These are phyloP conservation scores for Myrica gale DNA, from an alignment of 306 rosid genomes.

Conservation along the genomic window DNA sequence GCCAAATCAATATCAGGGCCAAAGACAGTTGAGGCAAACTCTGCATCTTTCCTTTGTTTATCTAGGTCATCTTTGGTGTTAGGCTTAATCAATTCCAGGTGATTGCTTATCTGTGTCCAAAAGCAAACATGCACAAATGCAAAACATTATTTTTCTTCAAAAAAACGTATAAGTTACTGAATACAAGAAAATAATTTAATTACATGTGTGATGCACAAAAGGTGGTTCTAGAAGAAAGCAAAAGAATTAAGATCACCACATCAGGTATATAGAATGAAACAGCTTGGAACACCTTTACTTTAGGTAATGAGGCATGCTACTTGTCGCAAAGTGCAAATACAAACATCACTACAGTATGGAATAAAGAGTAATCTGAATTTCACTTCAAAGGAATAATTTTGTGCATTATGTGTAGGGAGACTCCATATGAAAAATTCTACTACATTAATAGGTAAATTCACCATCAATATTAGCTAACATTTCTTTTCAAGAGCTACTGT, in stretches of 20 bases:
- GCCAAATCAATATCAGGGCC: constrained; percentile 82
- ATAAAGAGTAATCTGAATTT: not conserved
- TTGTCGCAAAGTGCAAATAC: not conserved
- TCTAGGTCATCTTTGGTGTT: constrained; percentile 77
- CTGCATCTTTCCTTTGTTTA: constrained; percentile 83
- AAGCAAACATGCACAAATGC: constrained; percentile 21
- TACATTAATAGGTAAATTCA: constrained; percentile 1
- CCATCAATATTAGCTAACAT: not conserved
- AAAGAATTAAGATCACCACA: not conserved
- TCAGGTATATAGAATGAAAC: not conserved
- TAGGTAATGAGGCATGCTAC: not conserved
- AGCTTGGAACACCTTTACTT: not conserved
- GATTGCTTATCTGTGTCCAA: constrained; percentile 73
- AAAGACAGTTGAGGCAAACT: constrained; percentile 77
- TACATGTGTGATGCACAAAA: not conserved
- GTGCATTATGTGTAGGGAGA: not conserved
- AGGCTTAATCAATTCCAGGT: constrained; percentile 89
- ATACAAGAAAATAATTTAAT: not conserved
- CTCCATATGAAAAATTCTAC: too few relatives aligned
- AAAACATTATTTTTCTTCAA: not conserved
- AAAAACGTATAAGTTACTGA: not conserved
- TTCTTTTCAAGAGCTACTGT: not conserved
- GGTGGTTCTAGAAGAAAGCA: not conserved
- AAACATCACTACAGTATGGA: not conserved
- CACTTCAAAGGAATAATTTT: not conserved